A percentile compares a stretch with the other conserved stretches of the same genome.
Conservation (phyloP, 805 yeast genomes). For the Candida mattraensis region DNA sequence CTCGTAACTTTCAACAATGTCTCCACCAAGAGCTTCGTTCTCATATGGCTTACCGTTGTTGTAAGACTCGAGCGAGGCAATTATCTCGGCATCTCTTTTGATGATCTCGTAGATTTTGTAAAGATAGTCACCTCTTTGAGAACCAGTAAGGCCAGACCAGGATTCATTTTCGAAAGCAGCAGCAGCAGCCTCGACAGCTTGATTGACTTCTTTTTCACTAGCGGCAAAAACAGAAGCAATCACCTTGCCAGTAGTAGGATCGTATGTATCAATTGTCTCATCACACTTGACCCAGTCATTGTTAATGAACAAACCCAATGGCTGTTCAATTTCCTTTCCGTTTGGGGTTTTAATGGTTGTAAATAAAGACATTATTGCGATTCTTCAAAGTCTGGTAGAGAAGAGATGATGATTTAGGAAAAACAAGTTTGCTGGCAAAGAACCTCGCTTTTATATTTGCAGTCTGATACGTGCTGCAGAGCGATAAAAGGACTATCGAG, state of each 20-base stretch:
- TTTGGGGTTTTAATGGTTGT: conserved; percentile 33
- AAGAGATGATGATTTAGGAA: background rate
- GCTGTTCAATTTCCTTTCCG: conserved; percentile 32
- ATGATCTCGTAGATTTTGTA: conserved; percentile 52
- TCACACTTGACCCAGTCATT: conserved; percentile 45
- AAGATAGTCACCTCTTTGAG: conserved; percentile 51
- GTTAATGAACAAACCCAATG: conserved; percentile 59
- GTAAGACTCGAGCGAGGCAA: conserved; percentile 55
- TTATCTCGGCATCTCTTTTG: conserved; percentile 47
- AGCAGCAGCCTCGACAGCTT: conserved; percentile 66
- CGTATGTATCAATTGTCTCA: conserved; percentile 24
- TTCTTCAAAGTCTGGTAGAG: background rate
- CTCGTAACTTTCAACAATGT: conserved; percentile 30
- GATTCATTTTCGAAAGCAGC: conserved; percentile 49
- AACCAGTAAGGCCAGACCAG: conserved; percentile 52
- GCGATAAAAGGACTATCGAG: too few relatives aligned
- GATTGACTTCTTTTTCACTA: conserved; percentile 56
- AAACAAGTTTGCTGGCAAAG: too few relatives aligned
- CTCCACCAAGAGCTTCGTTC: conserved; percentile 43
- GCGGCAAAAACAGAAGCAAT: conserved; percentile 60
- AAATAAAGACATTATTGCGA: conserved; percentile 19
- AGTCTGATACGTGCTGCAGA: too few relatives aligned
- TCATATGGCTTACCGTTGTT: conserved; percentile 60
- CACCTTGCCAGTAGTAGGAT: conserved; percentile 53
- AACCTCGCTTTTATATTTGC: background rate